phyloP scores from a whole-genome alignment of 169 alveolate species.

The Plasmodium adleri region DNA sequence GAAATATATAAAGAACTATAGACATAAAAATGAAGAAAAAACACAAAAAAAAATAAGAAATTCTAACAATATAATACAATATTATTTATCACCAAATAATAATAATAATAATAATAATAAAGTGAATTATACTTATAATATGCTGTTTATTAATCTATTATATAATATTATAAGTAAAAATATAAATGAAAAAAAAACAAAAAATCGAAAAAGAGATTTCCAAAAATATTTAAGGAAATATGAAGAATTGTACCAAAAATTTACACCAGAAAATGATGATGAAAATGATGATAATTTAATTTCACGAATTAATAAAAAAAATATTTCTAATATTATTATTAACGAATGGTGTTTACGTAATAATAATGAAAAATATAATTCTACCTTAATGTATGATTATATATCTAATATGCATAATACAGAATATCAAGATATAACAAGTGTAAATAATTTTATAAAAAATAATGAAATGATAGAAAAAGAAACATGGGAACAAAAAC shows the following conservation, averaged over 20 bases:
- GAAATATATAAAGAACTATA: too few relatives aligned
- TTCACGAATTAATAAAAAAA: conserved; percentile 1
- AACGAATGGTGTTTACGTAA: conserved; percentile 54
- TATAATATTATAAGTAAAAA: background rate
- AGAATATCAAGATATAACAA: conserved; percentile 42
- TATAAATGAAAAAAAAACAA: background rate
- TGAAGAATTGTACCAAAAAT: conserved; percentile 68
- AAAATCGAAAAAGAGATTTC: conserved; percentile 19
- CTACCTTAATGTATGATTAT: conserved; percentile 56
- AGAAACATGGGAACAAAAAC: conserved; percentile 45
- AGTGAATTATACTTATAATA: too few relatives aligned
- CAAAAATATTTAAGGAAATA: conserved; percentile 39
- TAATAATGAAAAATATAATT: conserved; percentile 38
- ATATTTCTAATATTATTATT: conserved; percentile 12
- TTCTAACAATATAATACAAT: too few relatives aligned
- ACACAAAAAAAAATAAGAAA: too few relatives aligned
- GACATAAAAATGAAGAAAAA: too few relatives aligned
- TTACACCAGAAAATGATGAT: conserved; percentile 31
- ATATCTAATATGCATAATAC: conserved; percentile 67
- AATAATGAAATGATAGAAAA: conserved; percentile 58
- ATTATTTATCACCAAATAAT: too few relatives aligned
- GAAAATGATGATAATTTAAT: conserved; percentile 7
- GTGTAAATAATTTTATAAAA: conserved; percentile 68
- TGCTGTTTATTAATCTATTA: too few relatives aligned
- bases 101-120: too few relatives aligned